Conservation (phyloP, 1,139 yeast species). For the Candida tunisiensis region DNA sequence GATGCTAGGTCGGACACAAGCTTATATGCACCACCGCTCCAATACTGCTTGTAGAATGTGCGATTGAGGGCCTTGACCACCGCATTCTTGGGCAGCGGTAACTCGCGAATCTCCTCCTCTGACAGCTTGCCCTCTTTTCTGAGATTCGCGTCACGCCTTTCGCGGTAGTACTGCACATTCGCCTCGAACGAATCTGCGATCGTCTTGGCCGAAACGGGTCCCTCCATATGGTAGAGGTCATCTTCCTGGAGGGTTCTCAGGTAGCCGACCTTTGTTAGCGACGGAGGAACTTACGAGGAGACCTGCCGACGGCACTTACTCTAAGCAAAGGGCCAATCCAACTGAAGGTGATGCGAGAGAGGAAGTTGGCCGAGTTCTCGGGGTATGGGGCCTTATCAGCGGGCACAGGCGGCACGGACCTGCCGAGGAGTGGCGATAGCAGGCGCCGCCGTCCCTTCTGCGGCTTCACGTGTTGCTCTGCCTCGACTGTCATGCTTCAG, state of each 20-base stretch:
- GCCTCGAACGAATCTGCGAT: conserved; percentile 24
- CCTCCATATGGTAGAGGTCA: conserved; percentile 42
- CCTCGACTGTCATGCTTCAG: too few species aligned
- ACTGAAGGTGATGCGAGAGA: conserved; percentile 24
- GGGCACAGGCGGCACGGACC: conserved; percentile 15
- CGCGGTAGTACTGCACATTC: conserved; percentile 23
- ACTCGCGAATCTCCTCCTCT: conserved; percentile 8
- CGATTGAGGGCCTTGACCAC: conserved; percentile 31
- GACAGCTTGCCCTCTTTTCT: conserved; percentile 7
- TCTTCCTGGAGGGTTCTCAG: conserved; percentile 45
- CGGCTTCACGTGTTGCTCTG: too few species aligned
- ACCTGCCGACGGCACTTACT: conserved; percentile 12
- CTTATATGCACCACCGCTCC: conserved; percentile 27
- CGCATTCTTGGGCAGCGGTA: conserved; percentile 24
- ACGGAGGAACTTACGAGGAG: conserved; percentile 1
- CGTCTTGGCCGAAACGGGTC: conserved; percentile 32
- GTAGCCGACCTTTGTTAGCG: conserved; percentile 29
- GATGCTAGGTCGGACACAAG: conserved; percentile 31
- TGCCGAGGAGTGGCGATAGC: conserved; percentile 12
- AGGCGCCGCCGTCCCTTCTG: conserved; percentile 3
- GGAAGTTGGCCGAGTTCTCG: conserved; percentile 9
- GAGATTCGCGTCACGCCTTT: conserved; percentile 16
- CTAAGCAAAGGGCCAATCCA: conserved; percentile 46
- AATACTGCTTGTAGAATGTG: conserved; percentile 38
- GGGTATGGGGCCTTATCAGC: conserved; percentile 11